Base-by-base conservation (phyloP, 2,329 filamentous ascomycete genomes). In the Sclerotinia nivalis region DNA sequence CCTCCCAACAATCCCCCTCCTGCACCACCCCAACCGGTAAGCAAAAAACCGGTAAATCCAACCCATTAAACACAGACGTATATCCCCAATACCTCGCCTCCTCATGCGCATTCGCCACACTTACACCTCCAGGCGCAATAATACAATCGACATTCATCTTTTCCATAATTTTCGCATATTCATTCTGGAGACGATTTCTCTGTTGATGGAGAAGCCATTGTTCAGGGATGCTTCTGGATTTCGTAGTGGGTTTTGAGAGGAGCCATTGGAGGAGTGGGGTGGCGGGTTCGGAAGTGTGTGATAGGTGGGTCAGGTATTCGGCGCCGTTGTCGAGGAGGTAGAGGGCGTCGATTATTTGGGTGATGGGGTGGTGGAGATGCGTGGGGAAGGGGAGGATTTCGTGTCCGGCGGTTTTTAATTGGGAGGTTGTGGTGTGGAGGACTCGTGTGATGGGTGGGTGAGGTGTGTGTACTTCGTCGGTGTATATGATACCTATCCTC, bases 401-500 rank as follows among this genome's bases (percentile, higher is more conserved):
- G 22, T 67, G 64, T 18, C 64, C 64, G 8, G 55, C 55, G 12
- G 22, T 1, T 12, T 22, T 20, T 10, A 69, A n/a, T 12, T 40
- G 15, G 0, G 37, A 9, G 12, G 37, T 34, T 7, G 61, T 54
- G 10, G 10, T 1, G 22, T 28, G 28, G 0, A 69, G 45, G 0
- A 34, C 34, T 3, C 58, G 69, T n/a, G 69, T 18, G 40, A 69
- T 71, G 15, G 70, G 68, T 28, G 70, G 71, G 55, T 73, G 72
- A 20, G 72, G 69, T 0, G 34, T 69, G 1, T 75, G 75, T 1
- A 75, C 66, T 0, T 66, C 64, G 58, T 76, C 75, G 20, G 72
- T 62, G 59, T 72, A 76, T 49, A 77, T 73, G 2, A 77, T 62
- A 5, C 79, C 79, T 62, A 83, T 81, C 49, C 79, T 80, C 1